These are phyloP conservation scores for Phytophthora idaei DNA, from an alignment of 352 stramenopile species.

Conservation along the genomic window DNA sequence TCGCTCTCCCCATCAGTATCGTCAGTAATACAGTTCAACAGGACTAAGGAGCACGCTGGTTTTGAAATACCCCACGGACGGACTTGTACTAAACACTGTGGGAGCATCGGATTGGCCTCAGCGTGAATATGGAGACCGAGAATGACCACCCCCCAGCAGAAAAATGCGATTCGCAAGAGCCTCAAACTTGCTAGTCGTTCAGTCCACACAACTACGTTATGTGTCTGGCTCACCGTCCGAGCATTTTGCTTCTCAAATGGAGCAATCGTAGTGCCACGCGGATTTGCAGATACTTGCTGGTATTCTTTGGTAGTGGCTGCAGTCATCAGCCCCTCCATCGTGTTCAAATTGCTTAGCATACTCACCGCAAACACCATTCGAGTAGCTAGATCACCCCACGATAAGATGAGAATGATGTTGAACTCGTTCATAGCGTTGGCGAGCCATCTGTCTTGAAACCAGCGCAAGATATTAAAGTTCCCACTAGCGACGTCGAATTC, in stretches of 20 bases:
- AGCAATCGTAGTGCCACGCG: slow-evolving; percentile 13
- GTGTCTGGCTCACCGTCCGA: not conserved
- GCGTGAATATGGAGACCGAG: slow-evolving; percentile 33
- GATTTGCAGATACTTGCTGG: not conserved
- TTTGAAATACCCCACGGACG: slow-evolving; percentile 30
- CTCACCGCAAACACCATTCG: slow-evolving; percentile 39
- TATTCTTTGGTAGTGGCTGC: slow-evolving; percentile 1
- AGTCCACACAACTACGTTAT: slow-evolving; percentile 12
- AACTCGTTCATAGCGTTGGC: slow-evolving; percentile 42
- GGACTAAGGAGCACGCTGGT: slow-evolving; percentile 31
- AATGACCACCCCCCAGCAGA: slow-evolving; percentile 32
- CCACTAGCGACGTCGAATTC: slow-evolving; percentile 17
- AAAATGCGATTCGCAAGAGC: slow-evolving; percentile 26
- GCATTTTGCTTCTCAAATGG: slow-evolving; percentile 5
- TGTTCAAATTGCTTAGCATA: slow-evolving; percentile 42
- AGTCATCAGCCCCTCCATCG: slow-evolving; percentile 30
- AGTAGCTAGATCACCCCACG: slow-evolving; percentile 32
- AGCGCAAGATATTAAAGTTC: slow-evolving; percentile 29
- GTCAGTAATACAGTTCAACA: slow-evolving; percentile 35
- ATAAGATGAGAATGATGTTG: slow-evolving; percentile 38
- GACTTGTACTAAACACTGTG: slow-evolving; percentile 41
- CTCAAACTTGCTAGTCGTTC: slow-evolving; percentile 23
- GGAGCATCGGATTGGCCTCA: slow-evolving; percentile 17
- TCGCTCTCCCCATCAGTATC: slow-evolving; percentile 13
- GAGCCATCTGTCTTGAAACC: slow-evolving; percentile 42